Percentiles rank a stretch among this genome's conserved stretches.
Evolutionary conservation across 768 basidiomycete species (phyloP).

Genomic region (Lentinula sp.): DNA sequence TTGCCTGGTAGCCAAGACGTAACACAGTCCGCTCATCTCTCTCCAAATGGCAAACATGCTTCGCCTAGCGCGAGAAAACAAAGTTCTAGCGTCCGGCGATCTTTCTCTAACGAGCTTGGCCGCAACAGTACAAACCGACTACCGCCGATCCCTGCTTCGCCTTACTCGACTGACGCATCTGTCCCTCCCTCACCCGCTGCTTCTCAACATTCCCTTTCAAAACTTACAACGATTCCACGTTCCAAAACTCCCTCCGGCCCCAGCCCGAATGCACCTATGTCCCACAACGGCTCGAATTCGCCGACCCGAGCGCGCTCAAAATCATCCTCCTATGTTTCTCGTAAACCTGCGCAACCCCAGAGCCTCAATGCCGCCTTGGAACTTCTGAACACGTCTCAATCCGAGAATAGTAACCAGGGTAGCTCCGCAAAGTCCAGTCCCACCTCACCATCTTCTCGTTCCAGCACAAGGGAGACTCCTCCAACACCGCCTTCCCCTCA

Average conservation of each 20-base stretch:
- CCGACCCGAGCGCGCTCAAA: constrained; percentile 45
- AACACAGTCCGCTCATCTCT: not conserved
- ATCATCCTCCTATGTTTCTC: constrained; percentile 48
- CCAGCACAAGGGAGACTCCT: constrained; percentile 14
- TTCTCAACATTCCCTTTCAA: constrained; percentile 24
- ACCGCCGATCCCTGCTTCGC: constrained; percentile 66
- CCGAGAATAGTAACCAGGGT: constrained; percentile 22
- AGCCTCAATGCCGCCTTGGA: constrained; percentile 70
- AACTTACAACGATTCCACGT: constrained; percentile 15
- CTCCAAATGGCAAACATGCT: constrained; percentile 3
- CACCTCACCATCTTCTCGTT: constrained; percentile 14
- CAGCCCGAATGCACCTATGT: constrained; percentile 13
- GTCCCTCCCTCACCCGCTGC: constrained; percentile 49
- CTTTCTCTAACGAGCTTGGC: constrained; percentile 23
- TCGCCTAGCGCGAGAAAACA: constrained; percentile 18
- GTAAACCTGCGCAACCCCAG: constrained; percentile 55
- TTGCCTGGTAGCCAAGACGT: constrained; percentile 28
- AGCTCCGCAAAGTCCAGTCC: constrained; percentile 9
- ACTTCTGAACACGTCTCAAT: constrained; percentile 43
- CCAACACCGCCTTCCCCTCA: constrained; percentile 36
- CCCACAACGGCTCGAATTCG: constrained; percentile 23
- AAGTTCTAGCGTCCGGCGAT: constrained; percentile 16
- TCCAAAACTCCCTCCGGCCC: constrained; percentile 7
- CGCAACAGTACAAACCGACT: constrained; percentile 28
- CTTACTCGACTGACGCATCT: constrained; percentile 57